Conservation (phyloP, 768 basidiomycete species). For the Crepidotus variabilis region DNA sequence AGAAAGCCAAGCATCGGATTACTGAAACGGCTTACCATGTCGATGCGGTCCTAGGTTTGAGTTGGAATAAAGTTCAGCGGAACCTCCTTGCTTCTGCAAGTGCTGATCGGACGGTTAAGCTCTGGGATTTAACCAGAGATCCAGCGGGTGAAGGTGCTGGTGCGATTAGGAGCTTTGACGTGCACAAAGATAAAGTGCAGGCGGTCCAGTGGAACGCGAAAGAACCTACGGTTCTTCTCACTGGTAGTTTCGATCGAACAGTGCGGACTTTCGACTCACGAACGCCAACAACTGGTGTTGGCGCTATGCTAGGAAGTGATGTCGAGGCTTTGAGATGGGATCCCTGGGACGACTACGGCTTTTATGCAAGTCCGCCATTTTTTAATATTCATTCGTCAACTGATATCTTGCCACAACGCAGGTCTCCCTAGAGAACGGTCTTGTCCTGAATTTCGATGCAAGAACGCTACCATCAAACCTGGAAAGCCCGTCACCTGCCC, state of each 20-base stretch:
- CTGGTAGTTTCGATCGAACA: conserved; percentile 92
- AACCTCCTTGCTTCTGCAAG: conserved; percentile 89
- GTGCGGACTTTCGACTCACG: conserved; percentile 94
- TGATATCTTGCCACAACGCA: conserved; percentile 23
- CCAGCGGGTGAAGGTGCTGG: conserved; percentile 49
- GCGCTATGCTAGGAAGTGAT: conserved; percentile 84
- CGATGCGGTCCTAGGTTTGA: conserved; percentile 88
- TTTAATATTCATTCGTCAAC: background rate
- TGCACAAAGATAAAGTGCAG: conserved; percentile 94
- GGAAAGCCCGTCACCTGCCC: conserved; percentile 59
- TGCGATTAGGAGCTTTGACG: conserved; percentile 82
- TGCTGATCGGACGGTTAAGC: conserved; percentile 93
- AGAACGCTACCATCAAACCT: conserved; percentile 74
- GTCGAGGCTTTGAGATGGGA: conserved; percentile 96
- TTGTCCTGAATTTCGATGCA: conserved; percentile 90
- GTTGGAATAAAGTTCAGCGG: conserved; percentile 90
- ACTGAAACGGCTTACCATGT: conserved; percentile 74
- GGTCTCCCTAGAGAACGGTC: conserved; percentile 94
- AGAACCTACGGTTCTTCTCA: conserved; percentile 86
- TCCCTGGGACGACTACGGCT: conserved; percentile 84
- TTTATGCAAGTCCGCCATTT: conserved; percentile 61
- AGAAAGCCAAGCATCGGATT: conserved; percentile 70
- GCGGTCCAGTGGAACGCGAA: conserved; percentile 92
- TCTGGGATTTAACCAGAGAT: conserved; percentile 89
- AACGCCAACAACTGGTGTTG: conserved; percentile 76